A percentile compares a stretch with the other conserved stretches of the same genome.
Evolutionary conservation across 306 rosid genomes (phyloP).

Genomic region (Elaeagnus macrophylla): DNA sequence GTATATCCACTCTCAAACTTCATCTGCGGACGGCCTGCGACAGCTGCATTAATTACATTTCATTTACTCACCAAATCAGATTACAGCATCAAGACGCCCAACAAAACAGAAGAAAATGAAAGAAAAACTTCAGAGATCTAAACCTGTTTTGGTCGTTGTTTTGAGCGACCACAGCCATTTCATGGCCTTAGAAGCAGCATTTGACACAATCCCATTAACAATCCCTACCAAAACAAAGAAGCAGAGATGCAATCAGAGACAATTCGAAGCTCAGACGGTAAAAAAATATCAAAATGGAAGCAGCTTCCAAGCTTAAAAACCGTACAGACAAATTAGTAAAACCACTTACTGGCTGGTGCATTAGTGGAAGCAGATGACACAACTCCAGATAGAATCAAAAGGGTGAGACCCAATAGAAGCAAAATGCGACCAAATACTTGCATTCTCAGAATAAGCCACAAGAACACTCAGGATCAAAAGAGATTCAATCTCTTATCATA

Average conservation of each 20-base stretch:
- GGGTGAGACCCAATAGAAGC: slow-evolving; percentile 28
- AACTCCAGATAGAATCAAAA: slow-evolving; percentile 35
- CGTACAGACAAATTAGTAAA: not conserved
- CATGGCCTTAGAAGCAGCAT: slow-evolving; percentile 52
- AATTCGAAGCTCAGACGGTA: slow-evolving; percentile 12
- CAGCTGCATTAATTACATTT: slow-evolving; percentile 30
- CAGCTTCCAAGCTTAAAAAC: not conserved
- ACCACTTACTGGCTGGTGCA: slow-evolving; percentile 59
- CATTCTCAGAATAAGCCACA: slow-evolving; percentile 14
- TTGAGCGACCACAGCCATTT: slow-evolving; percentile 80
- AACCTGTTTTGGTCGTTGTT: slow-evolving; percentile 65
- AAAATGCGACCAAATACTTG: slow-evolving; percentile 39
- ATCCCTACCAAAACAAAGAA: slow-evolving; percentile 41
- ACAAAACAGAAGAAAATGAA: not conserved
- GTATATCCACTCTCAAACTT: slow-evolving; percentile 83
- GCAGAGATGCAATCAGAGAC: not conserved
- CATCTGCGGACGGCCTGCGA: slow-evolving; percentile 67
- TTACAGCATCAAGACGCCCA: slow-evolving; percentile 10
- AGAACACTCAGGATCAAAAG: slow-evolving; percentile 2
- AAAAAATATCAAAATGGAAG: slow-evolving; percentile 13
- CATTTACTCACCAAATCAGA: slow-evolving; percentile 15
- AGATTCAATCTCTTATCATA: slow-evolving; percentile 30
- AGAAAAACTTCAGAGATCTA: slow-evolving; percentile 33
- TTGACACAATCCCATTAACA: slow-evolving; percentile 57
- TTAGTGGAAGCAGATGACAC: slow-evolving; percentile 43